Base-by-base conservation (phyloP, 2,329 filamentous ascomycete species). In the Botrytis porri region DNA sequence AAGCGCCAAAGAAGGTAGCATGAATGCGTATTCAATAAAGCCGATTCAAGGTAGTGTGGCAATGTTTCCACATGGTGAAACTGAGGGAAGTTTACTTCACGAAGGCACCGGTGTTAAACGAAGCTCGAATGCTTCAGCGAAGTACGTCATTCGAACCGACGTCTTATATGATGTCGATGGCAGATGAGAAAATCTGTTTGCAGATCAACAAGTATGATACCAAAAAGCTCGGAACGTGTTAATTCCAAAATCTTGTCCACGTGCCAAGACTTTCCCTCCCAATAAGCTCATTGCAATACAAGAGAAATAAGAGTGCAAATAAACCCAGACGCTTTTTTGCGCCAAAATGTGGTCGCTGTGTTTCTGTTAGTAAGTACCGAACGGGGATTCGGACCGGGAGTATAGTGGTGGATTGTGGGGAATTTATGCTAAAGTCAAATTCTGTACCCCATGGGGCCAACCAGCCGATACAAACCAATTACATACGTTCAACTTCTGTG, bases 61-160 rank as follows among this genome's bases (percentile, higher is more conserved):
- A 0, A 84, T 93, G 4, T 93, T 93, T 75, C 90, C 91, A 0
- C 91, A 93, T 72, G 91, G 90, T 0, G 90, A 93, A 76, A 86
- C 88, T 0, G 86, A 86, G 59, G 89, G 89, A 0, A 89, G 89
- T 8, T 80, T 92, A 71, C 77, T 93, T 73, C 91, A 93, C 76
- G 91, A 93, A 78, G 91, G 91, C 0, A 92, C 91, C 0, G 90
- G 91, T 0, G 91, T 93, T 0, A 84, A 86, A n/a, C 88, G 87
- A 77, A 90, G 89, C 0, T 88, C 88, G 0, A 87, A 85, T 0
- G 76, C 77, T 43, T 77, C 77, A 22, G 90, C 90, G 1, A 88
- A 88, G 80, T 93, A 93, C 78, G 89, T 93, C 1, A 92, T 93
- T 62, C 81, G 91, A 72, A 92, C 90, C 0, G 91, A 93, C 79